Base-by-base conservation (phyloP, 176 grass and related monocot species). In the Aegilops speltoides region DNA sequence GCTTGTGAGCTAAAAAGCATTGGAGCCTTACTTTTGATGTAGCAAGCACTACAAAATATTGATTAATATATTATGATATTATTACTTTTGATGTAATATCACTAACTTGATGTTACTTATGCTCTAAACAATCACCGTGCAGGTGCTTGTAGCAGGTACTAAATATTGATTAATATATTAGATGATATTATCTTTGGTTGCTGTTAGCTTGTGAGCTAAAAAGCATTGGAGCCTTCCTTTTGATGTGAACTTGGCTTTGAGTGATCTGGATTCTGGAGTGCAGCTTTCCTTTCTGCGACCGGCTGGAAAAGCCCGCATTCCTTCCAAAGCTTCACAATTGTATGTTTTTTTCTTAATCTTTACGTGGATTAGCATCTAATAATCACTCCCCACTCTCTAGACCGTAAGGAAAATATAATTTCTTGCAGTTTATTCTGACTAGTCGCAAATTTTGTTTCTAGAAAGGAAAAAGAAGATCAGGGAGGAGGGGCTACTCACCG, bases 11-110 rank as follows among this genome's bases (percentile, higher is more conserved):
- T 32, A 34, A 34, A 68, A 68, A 20, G 28, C 31, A 36, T 77
- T 61, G 10, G 10, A 50, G 38, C 89, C 85, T 81, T 81, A 64
- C 86, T 87, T 88, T 26, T 70, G 19, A 71, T 71, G 19, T 71
- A 54, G 50, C 48, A 52, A 52, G 48, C 13, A 45, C 3, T 52
- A 17, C 48, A 52, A 52, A 17, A 52, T 52, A 17, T 52, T 52
- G 48, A 54, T 54, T 54, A 54, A 54, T 54, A 54, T 54, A 54
- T 54, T 54, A 54, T 54, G 50, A 54, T 19, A 54, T 6, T 19
- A 6, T 54, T 54, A 19, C 16, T 17, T 54, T 54, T 54, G 50
- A 19, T 54, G 16, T 19, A 54, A 54, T 54, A 19, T 17, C 6
- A 54, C 16, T 54, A 17, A 54, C 50, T 19, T 19, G 50, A 54